phyloP scores from a whole-genome alignment of 345 rosid species.

The Anastatica hierochuntica region DNA sequence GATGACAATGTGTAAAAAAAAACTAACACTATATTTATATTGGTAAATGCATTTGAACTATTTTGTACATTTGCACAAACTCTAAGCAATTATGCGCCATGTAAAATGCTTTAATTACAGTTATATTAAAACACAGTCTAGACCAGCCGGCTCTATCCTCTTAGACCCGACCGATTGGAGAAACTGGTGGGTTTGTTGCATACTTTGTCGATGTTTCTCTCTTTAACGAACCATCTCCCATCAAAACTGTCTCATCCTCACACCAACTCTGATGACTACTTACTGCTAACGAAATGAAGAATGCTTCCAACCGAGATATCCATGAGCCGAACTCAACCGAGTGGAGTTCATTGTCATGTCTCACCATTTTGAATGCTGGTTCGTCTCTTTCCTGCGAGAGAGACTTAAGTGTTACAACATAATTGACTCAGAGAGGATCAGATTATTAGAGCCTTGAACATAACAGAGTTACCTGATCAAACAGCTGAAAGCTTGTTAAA shows the following conservation, averaged over 20 bases:
- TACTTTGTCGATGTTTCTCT: constrained; percentile 34
- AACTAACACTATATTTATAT: too few species aligned
- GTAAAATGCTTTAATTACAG: too few species aligned
- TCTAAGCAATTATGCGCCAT: too few species aligned
- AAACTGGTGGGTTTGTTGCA: constrained; percentile 61
- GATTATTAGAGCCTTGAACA: neutral
- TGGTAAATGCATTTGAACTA: too few species aligned
- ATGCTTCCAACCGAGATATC: constrained; percentile 55
- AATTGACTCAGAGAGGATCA: neutral
- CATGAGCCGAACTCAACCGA: constrained; percentile 55
- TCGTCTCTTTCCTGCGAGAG: constrained; percentile 20
- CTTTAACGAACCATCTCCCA: constrained; percentile 14
- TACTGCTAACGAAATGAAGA: constrained; percentile 50
- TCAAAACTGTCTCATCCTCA: constrained; percentile 17
- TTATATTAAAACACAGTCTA: neutral
- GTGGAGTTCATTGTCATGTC: constrained; percentile 44
- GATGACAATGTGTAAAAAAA: too few species aligned
- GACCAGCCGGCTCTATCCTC: neutral
- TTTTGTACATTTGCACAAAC: too few species aligned
- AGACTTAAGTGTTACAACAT: neutral
- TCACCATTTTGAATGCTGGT: constrained; percentile 48
- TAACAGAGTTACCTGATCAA: constrained; percentile 39
- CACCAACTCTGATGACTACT: constrained; percentile 33
- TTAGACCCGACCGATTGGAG: constrained; percentile 79
- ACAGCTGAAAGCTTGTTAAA: constrained; percentile 39